A percentile compares a stretch with the other conserved stretches of the same genome.
These are phyloP conservation scores for Aspergillus fumigatus DNA, from an alignment of 2,329 filamentous ascomycete species.

Conservation along the genomic window DNA sequence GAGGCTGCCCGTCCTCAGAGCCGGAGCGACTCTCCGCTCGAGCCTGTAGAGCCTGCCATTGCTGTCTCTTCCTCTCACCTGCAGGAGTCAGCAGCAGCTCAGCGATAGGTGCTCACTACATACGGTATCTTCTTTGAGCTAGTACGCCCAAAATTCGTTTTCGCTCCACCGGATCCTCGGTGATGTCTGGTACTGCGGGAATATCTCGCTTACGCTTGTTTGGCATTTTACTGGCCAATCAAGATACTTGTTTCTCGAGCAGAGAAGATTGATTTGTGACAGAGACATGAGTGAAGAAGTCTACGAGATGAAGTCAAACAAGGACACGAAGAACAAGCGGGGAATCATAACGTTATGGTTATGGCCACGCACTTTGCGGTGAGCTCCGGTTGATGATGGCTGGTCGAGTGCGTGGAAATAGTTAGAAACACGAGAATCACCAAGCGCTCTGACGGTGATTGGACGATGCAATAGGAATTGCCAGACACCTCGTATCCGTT, in stretches of 20 bases:
- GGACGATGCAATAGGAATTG: background rate
- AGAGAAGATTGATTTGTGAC: background rate
- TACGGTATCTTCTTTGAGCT: constrained; percentile 50
- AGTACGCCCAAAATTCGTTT: constrained; percentile 53
- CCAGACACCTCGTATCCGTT: background rate
- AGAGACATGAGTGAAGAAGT: background rate
- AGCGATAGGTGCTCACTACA: background rate
- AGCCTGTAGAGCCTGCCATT: constrained; percentile 12
- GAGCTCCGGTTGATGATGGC: background rate
- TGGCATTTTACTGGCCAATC: background rate
- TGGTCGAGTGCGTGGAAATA: background rate
- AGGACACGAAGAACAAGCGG: background rate
- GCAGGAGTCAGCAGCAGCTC: background rate
- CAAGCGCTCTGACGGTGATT: background rate
- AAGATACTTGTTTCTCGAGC: background rate
- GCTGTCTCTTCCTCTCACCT: constrained; percentile 16
- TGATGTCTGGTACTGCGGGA: constrained; percentile 8
- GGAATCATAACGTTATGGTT: constrained; percentile 6
- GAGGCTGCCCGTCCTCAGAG: background rate
- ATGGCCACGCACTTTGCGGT: background rate
- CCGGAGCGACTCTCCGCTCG: background rate
- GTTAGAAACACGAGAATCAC: background rate
- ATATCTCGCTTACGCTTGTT: constrained; percentile 2
- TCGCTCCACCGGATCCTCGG: constrained; percentile 48
- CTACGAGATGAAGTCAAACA: background rate